Evolutionary conservation across 2,329 filamentous ascomycete genomes (phyloP).

Genomic region (Penicillium sp.): DNA sequence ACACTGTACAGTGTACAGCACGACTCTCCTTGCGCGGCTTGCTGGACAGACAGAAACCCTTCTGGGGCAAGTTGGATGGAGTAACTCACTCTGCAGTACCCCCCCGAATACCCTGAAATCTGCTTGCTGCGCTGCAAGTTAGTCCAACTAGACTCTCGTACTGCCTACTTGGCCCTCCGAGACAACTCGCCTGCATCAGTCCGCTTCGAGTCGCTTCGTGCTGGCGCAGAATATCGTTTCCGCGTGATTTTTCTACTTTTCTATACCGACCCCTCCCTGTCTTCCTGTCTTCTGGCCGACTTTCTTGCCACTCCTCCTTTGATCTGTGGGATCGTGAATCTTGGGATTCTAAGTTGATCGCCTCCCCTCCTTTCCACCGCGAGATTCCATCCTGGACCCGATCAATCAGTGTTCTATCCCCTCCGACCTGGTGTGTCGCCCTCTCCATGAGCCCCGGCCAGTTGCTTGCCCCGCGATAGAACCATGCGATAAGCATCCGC

Average conservation of each 20-base stretch:
- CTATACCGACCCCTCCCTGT: conserved; percentile 3
- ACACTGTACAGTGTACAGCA: no score
- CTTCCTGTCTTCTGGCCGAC: not conserved
- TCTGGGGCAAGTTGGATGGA: no score
- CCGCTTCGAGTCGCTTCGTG: conserved; percentile 32
- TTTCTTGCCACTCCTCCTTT: conserved; percentile 1
- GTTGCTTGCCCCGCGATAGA: conserved; percentile 29
- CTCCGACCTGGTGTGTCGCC: conserved; percentile 17
- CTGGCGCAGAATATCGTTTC: not conserved
- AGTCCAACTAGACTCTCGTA: not conserved
- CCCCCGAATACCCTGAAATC: not conserved
- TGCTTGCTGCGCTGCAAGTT: not conserved
- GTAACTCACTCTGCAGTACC: not conserved
- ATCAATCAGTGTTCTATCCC: conserved; percentile 6
- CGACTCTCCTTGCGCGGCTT: no score
- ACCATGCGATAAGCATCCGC: conserved; percentile 45
- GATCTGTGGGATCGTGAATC: not conserved
- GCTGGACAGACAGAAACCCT: not conserved
- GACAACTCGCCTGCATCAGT: conserved; percentile 29
- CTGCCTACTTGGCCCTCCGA: conserved; percentile 12
- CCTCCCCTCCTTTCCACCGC: conserved; percentile 1
- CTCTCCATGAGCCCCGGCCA: conserved; percentile 23
- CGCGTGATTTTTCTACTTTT: conserved; percentile 10
- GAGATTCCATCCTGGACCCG: conserved; percentile 21
- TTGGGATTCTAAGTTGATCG: not conserved